Evolutionary conservation across 768 basidiomycete species (phyloP), one percentile per base, ranked within the genome.

Genomic region (Lactarius pseudohatsudake): DNA sequence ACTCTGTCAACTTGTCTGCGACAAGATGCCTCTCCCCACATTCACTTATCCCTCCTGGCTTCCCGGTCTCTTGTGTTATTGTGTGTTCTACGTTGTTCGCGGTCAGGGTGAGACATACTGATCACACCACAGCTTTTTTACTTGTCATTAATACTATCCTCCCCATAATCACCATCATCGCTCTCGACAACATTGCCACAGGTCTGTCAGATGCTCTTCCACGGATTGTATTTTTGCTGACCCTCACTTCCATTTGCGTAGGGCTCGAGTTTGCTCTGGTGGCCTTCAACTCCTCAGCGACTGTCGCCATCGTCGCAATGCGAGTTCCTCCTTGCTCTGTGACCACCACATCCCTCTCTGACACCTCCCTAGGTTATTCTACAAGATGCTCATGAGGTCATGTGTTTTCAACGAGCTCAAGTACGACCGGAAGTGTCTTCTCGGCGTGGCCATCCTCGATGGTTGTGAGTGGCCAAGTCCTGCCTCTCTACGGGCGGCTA

Each of bases 1-100:
- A 10, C 4, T 26, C 32, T 3, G 8, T 26, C 43, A 40, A 34
- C 53, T 67, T 67, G 66, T 67, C 66, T 67, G 66, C 43, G 66
- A 67, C 66, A 67, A 67, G 58, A 55, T 67, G 62, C n/a, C 20
- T 56, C 53, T 18, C 47, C n/a, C 22, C 41, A 22, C 30, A 9
- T 36, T 36, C 26, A 34, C 50, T 45, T 43, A 53, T 3, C 62
- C 66, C 6, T 34, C 61, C 10, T 64, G 53, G 58, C 16, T 64
- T 28, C 53, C 41, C 7, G 61, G 57, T 4, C 16, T 59, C 22
- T 32, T 63, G 6, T 60, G 50, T 56, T 67, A 67, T 36, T 36
- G 66, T 67, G 28, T 53, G 66, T 59, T 50, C 41, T 18, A 22
- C 43, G n/a, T 32, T 0, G 20, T 45, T 28, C 26, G 10, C 15